These are phyloP conservation scores for Ogataea dorogensis DNA, from an alignment of 805 yeast genomes.

Conservation along the genomic window DNA sequence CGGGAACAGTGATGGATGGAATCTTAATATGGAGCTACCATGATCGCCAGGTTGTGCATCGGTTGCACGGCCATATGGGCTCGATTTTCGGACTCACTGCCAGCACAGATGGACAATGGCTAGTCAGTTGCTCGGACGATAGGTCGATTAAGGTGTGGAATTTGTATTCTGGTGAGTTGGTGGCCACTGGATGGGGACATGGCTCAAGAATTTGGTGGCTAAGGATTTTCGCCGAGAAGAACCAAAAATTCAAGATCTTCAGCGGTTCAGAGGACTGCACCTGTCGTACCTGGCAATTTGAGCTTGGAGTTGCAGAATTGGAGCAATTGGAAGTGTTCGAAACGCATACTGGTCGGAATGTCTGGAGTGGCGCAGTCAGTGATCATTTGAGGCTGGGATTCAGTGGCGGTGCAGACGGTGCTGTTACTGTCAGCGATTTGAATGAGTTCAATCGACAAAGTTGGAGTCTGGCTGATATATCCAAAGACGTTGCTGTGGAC, in stretches of 20 bases:
- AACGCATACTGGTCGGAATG: constrained; percentile 79
- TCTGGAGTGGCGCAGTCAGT: constrained; percentile 75
- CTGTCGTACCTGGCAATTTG: constrained; percentile 69
- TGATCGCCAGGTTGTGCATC: constrained; percentile 43
- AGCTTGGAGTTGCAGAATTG: constrained; percentile 33
- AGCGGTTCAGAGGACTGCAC: constrained; percentile 89
- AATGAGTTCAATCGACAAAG: constrained; percentile 31
- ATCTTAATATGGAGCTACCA: constrained; percentile 72
- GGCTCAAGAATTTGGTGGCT: constrained; percentile 91
- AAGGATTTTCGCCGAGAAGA: constrained; percentile 46
- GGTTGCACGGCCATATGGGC: constrained; percentile 79
- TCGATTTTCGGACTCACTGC: constrained; percentile 80
- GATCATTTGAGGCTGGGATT: constrained; percentile 50
- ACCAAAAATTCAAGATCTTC: constrained; percentile 37
- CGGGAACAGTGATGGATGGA: constrained; percentile 94
- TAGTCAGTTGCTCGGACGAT: constrained; percentile 91
- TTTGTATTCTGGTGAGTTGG: constrained; percentile 49
- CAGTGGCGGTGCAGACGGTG: constrained; percentile 95
- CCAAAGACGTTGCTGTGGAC: constrained; percentile 22
- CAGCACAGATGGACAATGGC: constrained; percentile 50
- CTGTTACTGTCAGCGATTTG: constrained; percentile 63
- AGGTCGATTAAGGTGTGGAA: constrained; percentile 81
- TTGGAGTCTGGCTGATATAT: constrained; percentile 38
- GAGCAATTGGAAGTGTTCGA: constrained; percentile 50
- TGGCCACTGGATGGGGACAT: constrained; percentile 95